phyloP scores from a whole-genome alignment of 2,329 filamentous ascomycete species.

The Venturia effusa region DNA sequence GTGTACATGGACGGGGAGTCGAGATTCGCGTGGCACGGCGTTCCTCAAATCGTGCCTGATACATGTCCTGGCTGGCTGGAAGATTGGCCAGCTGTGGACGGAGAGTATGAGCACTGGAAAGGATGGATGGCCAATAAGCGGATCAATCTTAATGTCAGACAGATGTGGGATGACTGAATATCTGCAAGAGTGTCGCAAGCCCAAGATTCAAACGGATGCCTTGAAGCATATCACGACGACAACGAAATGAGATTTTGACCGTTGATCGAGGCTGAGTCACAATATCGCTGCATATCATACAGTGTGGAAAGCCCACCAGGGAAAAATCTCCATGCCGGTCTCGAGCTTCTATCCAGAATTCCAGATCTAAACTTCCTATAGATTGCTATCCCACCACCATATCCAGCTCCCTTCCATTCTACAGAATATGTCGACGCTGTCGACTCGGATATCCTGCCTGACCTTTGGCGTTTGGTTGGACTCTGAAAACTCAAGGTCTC shows the following conservation, averaged over 20 bases:
- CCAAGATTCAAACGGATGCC: neutral
- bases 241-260: neutral
- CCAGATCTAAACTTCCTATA: no score
- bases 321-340: no score
- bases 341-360: no score
- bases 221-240: neutral
- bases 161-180: constrained; percentile 54
- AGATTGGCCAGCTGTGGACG: constrained; percentile 56
- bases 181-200: neutral
- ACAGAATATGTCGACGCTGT: no score
- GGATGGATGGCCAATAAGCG: constrained; percentile 85
- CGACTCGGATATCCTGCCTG: no score
- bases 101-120: constrained; percentile 55
- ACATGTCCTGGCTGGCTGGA: constrained; percentile 69
- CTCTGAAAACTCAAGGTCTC: no score
- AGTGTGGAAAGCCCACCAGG: no score
- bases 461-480: no score
- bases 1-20: constrained; percentile 79
- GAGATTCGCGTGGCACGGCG: constrained; percentile 89
- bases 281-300: no score
- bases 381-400: no score
- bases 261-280: no score
- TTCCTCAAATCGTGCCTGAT: constrained; percentile 69
- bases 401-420: no score
- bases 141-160: constrained; percentile 84